Percentiles rank a stretch among this genome's conserved stretches.
phyloP scores from a whole-genome alignment of 768 basidiomycete genomes.

The Dendrothele bispora region DNA sequence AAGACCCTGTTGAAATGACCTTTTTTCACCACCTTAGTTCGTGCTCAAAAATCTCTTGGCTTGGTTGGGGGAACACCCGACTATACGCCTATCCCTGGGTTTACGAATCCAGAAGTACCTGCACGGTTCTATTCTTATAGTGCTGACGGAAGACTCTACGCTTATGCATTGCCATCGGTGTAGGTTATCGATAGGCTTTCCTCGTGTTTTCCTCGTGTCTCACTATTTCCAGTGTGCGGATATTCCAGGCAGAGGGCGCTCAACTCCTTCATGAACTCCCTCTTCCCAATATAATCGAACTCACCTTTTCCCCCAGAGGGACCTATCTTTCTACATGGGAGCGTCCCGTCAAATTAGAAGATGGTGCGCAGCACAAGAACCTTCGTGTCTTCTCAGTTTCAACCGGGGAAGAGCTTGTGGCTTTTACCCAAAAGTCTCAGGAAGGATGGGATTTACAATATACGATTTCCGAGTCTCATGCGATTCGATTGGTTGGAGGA shows the following conservation, averaged over 20 bases:
- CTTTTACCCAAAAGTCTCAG: conserved; percentile 87
- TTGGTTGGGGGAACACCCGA: conserved; percentile 81
- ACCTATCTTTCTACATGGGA: conserved; percentile 97
- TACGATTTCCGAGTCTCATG: conserved; percentile 86
- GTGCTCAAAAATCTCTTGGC: conserved; percentile 92
- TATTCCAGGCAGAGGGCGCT: conserved; percentile 74
- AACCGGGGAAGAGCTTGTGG: conserved; percentile 82
- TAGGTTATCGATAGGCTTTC: conserved; percentile 44
- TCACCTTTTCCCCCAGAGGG: conserved; percentile 91
- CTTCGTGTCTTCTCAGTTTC: conserved; percentile 86
- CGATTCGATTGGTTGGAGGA: conserved; percentile 72
- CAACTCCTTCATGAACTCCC: conserved; percentile 74
- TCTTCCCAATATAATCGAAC: conserved; percentile 75
- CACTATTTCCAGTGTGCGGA: conserved; percentile 55
- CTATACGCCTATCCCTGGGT: conserved; percentile 65
- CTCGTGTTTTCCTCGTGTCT: conserved; percentile 16
- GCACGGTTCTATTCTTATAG: conserved; percentile 82
- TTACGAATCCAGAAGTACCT: conserved; percentile 65
- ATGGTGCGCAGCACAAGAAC: conserved; percentile 91
- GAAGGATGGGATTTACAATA: conserved; percentile 93
- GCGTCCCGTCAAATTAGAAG: conserved; percentile 88
- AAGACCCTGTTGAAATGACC: conserved; percentile 10
- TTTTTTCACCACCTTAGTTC: conserved; percentile 49
- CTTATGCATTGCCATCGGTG: conserved; percentile 76
- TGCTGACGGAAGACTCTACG: conserved; percentile 83